These are phyloP conservation scores for Sclerotinia subarctica DNA, from an alignment of 2,329 filamentous ascomycete species.

Conservation along the genomic window DNA sequence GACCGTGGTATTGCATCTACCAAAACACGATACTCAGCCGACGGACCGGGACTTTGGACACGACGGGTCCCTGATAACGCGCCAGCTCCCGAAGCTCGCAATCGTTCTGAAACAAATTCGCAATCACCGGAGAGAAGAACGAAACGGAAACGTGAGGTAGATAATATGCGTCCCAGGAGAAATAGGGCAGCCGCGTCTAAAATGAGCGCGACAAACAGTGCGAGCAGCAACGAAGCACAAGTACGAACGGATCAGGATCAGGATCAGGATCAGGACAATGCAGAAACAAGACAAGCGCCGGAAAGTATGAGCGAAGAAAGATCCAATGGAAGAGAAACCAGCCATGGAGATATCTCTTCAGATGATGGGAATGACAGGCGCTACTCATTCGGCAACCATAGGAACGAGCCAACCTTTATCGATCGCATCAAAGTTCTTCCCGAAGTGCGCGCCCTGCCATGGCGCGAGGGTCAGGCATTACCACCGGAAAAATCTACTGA, in stretches of 20 bases:
- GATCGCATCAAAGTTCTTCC: conserved; percentile 24
- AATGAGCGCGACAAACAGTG: neutral
- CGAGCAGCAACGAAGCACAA: neutral
- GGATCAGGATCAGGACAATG: neutral
- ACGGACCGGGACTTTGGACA: conserved; percentile 14
- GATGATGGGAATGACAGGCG: conserved; percentile 1
- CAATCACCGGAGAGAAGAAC: conserved; percentile 6
- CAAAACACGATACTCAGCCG: conserved; percentile 15
- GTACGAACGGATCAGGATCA: neutral
- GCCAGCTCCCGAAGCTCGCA: neutral
- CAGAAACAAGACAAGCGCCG: neutral
- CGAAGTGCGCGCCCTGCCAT: conserved; percentile 31
- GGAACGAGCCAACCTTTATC: conserved; percentile 15
- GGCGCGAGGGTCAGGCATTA: conserved; percentile 32
- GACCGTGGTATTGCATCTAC: neutral
- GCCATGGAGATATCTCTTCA: neutral
- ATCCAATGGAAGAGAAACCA: conserved; percentile 7
- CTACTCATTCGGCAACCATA: conserved; percentile 5
- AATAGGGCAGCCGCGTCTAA: neutral
- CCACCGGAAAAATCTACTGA: conserved; percentile 30
- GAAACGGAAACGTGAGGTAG: neutral
- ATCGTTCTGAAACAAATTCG: conserved; percentile 1
- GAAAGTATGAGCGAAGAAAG: neutral
- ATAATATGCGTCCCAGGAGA: conserved; percentile 9
- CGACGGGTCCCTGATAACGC: neutral